Conservation (phyloP, 1,139 yeast genomes). For the Zygoascus hellenicus region DNA sequence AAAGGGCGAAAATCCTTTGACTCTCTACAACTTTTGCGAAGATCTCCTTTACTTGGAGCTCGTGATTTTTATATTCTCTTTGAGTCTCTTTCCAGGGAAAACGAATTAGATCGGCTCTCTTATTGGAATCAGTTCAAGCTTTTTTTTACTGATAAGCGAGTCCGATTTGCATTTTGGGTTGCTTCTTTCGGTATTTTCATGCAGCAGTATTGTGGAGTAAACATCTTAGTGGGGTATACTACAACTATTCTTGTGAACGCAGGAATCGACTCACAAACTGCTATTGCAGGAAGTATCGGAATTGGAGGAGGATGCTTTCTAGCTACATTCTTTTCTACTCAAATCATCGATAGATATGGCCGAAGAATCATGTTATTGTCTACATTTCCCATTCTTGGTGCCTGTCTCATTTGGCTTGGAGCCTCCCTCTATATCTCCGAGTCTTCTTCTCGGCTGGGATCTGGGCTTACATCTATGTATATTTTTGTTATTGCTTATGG, state of each 20-base stretch:
- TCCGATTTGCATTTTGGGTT: slow-evolving; percentile 10
- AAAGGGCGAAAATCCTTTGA: slow-evolving; percentile 45
- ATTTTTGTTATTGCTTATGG: slow-evolving; percentile 57
- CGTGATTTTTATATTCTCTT: slow-evolving; percentile 10
- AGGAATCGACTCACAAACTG: slow-evolving; percentile 10
- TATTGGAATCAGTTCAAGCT: slow-evolving; percentile 9
- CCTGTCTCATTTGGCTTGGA: slow-evolving; percentile 52
- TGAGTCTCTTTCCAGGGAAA: slow-evolving; percentile 8
- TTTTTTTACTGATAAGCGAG: slow-evolving; percentile 8
- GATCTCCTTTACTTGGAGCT: slow-evolving; percentile 23
- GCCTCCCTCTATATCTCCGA: slow-evolving; percentile 9
- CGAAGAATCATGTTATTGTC: slow-evolving; percentile 9
- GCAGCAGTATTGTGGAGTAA: slow-evolving; percentile 12
- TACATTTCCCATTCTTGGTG: slow-evolving; percentile 11
- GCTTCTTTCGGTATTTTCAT: slow-evolving; percentile 10
- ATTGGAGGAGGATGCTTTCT: slow-evolving; percentile 11
- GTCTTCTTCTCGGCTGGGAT: slow-evolving; percentile 8
- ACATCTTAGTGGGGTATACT: slow-evolving; percentile 10
- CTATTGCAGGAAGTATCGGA: slow-evolving; percentile 12
- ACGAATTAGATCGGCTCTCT: slow-evolving; percentile 8
- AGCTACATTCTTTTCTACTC: slow-evolving; percentile 10
- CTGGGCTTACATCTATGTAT: slow-evolving; percentile 35
- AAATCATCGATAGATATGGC: slow-evolving; percentile 11
- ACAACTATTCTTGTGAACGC: slow-evolving; percentile 10
- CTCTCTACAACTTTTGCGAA: slow-evolving; percentile 42